These are phyloP conservation scores for Ceratobasidium sp. DNA, from an alignment of 1,284 basidiomycete genomes.

Conservation along the genomic window DNA sequence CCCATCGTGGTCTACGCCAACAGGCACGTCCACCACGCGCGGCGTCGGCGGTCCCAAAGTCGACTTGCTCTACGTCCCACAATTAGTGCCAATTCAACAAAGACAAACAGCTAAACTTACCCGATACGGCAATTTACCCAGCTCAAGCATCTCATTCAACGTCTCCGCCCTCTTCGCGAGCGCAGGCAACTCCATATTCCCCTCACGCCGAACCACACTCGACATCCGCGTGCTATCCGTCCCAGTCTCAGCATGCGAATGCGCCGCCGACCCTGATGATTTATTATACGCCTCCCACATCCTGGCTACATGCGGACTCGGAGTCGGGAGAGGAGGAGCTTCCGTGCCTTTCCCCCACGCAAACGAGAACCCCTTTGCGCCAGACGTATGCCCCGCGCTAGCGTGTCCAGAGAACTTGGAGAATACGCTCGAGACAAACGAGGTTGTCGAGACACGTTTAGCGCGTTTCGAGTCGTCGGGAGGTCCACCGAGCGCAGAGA, in stretches of 20 bases:
- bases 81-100: not conserved
- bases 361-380: conserved; percentile 8
- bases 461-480: conserved; percentile 8
- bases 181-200: conserved; percentile 61
- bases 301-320: conserved; percentile 8
- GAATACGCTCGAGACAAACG: conserved; percentile 31
- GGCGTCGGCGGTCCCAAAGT: not conserved
- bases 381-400: conserved; percentile 17
- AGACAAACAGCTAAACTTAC: conserved; percentile 17
- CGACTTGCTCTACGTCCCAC: conserved; percentile 10
- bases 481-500: conserved; percentile 1
- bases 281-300: conserved; percentile 4
- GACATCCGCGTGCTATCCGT: not conserved
- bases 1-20: conserved; percentile 31
- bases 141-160: conserved; percentile 62
- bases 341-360: not conserved
- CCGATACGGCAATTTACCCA: conserved; percentile 63
- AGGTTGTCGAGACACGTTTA: conserved; percentile 9
- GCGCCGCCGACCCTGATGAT: not conserved
- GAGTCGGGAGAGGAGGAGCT: conserved; percentile 10
- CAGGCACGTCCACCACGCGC: conserved; percentile 17
- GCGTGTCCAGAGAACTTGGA: conserved; percentile 29
- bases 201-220: conserved; percentile 52
- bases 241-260: not conserved
- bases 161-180: conserved; percentile 64